Evolutionary conservation across 2,329 filamentous ascomycete species (phyloP).

Genomic region (Triangularia verruculosa): DNA sequence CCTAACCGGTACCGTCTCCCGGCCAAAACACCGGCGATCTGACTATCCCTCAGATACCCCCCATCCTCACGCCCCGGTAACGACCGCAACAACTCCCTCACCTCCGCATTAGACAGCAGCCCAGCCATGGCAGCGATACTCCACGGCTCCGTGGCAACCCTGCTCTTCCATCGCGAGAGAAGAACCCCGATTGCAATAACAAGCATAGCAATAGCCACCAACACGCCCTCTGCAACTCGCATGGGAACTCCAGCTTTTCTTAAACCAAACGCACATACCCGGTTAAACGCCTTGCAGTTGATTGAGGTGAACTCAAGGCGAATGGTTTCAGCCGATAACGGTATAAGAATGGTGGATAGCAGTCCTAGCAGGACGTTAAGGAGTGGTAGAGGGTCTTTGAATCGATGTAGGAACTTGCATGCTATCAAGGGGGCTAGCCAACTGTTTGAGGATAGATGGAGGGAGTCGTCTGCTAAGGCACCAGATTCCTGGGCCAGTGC

Average conservation of each 20-base stretch:
- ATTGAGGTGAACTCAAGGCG: neutral
- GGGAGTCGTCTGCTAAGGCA: neutral
- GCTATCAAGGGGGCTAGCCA: neutral
- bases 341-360: neutral
- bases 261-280: neutral
- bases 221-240: slow-evolving; percentile 3
- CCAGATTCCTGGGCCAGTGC: neutral
- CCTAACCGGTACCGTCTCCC: neutral
- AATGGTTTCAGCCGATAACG: slow-evolving; percentile 4
- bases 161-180: neutral
- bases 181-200: neutral
- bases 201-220: neutral
- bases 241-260: neutral
- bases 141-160: slow-evolving; percentile 5
- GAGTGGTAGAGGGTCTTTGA: neutral
- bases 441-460: neutral
- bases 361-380: neutral
- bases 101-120: neutral
- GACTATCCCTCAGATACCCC: neutral
- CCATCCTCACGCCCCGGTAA: neutral
- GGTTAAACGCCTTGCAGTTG: neutral
- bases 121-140: slow-evolving; percentile 3
- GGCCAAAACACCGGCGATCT: neutral
- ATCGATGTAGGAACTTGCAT: neutral
- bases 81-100: neutral